Evolutionary conservation across 495 filamentous ascomycete species (phyloP).

Genomic region (Penicillium flavigenum): DNA sequence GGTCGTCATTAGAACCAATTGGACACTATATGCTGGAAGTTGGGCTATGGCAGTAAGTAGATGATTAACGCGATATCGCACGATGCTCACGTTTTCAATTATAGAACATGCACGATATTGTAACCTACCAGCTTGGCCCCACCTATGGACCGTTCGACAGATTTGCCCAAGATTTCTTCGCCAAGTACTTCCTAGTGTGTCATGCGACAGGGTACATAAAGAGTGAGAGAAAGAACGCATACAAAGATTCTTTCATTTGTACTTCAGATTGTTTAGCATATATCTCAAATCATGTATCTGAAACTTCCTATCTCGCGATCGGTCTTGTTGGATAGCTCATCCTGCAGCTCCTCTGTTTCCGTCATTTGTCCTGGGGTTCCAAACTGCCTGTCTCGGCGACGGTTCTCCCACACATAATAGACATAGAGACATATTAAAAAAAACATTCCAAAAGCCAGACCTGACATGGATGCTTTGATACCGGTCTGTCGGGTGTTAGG

Average conservation of each 20-base stretch:
- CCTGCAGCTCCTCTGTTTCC: conserved; percentile 27
- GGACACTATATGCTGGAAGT: conserved; percentile 65
- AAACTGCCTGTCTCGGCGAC: conserved; percentile 27
- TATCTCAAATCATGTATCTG: conserved; percentile 29
- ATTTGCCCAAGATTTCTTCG: conserved; percentile 58
- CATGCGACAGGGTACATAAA: conserved; percentile 50
- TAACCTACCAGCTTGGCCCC: conserved; percentile 74
- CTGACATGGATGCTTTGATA: conserved; percentile 33
- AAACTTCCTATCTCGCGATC: conserved; percentile 36
- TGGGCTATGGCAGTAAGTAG: conserved; percentile 75
- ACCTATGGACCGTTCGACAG: conserved; percentile 66
- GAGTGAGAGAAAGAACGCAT: conserved; percentile 12
- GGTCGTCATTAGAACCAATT: conserved; percentile 71
- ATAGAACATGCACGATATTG: conserved; percentile 79
- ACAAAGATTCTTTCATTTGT: conserved; percentile 2
- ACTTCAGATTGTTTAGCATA: too few species aligned
- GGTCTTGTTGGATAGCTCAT: conserved; percentile 34
- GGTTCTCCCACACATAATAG: conserved; percentile 29
- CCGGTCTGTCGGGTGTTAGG: conserved; percentile 22
- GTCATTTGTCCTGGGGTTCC: conserved; percentile 27
- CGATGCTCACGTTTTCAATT: background rate
- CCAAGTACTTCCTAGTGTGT: conserved; percentile 53
- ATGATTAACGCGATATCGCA: background rate
- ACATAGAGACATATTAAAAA: conserved; percentile 27
- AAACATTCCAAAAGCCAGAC: conserved; percentile 27